Evolutionary conservation across 805 yeast species (phyloP).

Genomic region (Spathaspora arborariae): DNA sequence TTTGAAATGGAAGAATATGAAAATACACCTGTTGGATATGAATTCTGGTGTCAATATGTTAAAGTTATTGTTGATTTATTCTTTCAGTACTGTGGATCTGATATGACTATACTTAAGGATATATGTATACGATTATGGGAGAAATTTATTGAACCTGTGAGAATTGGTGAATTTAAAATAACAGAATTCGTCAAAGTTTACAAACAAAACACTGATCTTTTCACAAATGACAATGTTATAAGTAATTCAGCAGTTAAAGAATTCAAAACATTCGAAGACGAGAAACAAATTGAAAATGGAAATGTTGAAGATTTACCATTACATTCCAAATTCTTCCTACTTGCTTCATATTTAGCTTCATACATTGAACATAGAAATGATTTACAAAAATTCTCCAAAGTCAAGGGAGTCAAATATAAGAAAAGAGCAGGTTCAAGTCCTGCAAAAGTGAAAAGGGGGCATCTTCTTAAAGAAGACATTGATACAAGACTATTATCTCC

Average conservation of each 20-base stretch:
- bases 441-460: constrained; percentile 12
- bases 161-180: constrained; percentile 15
- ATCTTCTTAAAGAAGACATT: constrained; percentile 38
- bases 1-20: constrained; percentile 19
- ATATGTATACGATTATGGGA: constrained; percentile 32
- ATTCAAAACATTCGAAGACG: constrained; percentile 21
- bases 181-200: constrained; percentile 33
- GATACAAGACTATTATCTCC: constrained; percentile 68
- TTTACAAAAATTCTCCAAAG: constrained; percentile 62
- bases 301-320: constrained; percentile 47
- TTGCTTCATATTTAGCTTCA: constrained; percentile 83
- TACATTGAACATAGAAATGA: constrained; percentile 69
- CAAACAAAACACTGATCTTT: constrained; percentile 24
- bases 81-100: constrained; percentile 42
- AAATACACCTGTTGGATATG: constrained; percentile 10
- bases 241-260: constrained; percentile 27
- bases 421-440: constrained; percentile 17
- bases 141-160: constrained; percentile 24
- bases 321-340: constrained; percentile 65
- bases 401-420: constrained; percentile 33
- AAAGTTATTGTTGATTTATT: constrained; percentile 44
- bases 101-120: constrained; percentile 32
- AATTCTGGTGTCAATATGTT: constrained; percentile 42
- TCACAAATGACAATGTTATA: constrained; percentile 27
- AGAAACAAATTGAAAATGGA: constrained; percentile 14